Evolutionary conservation across 768 basidiomycete genomes (phyloP).

Genomic region (Boletus rubroflammeus): DNA sequence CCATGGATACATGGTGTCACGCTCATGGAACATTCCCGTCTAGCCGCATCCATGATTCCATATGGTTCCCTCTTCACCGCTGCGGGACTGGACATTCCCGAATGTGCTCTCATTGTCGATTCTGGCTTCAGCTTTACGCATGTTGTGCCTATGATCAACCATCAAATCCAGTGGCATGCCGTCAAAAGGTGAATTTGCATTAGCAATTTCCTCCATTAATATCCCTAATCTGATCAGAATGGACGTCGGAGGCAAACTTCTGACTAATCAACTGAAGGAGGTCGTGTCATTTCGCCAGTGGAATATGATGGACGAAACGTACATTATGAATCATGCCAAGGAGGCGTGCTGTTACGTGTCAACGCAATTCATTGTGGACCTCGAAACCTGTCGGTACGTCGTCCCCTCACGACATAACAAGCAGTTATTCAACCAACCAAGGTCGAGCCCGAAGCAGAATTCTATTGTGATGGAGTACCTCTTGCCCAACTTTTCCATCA

Average conservation of each 20-base stretch:
- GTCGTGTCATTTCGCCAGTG: slow-evolving; percentile 93
- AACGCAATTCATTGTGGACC: slow-evolving; percentile 62
- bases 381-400: slow-evolving; percentile 76
- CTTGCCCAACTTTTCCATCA: slow-evolving; percentile 79
- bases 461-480: slow-evolving; percentile 83
- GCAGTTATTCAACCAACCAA: slow-evolving; percentile 29
- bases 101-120: slow-evolving; percentile 82
- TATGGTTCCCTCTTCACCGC: slow-evolving; percentile 66
- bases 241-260: slow-evolving; percentile 91
- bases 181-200: slow-evolving; percentile 63
- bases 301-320: slow-evolving; percentile 98
- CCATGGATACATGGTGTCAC: slow-evolving; percentile 20
- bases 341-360: slow-evolving; percentile 89
- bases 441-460: slow-evolving; percentile 55
- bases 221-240: slow-evolving; percentile 50
- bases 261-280: slow-evolving; percentile 95
- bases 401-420: slow-evolving; percentile 13
- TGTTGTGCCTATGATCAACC: slow-evolving; percentile 77
- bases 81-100: slow-evolving; percentile 50
- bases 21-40: slow-evolving; percentile 18
- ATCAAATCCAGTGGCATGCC: slow-evolving; percentile 71
- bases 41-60: slow-evolving; percentile 79
- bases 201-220: slow-evolving; percentile 11
- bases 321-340: slow-evolving; percentile 90
- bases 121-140: slow-evolving; percentile 95